phyloP scores from a whole-genome alignment of 2,329 filamentous ascomycete genomes.

The Calonectria multiphialidica region DNA sequence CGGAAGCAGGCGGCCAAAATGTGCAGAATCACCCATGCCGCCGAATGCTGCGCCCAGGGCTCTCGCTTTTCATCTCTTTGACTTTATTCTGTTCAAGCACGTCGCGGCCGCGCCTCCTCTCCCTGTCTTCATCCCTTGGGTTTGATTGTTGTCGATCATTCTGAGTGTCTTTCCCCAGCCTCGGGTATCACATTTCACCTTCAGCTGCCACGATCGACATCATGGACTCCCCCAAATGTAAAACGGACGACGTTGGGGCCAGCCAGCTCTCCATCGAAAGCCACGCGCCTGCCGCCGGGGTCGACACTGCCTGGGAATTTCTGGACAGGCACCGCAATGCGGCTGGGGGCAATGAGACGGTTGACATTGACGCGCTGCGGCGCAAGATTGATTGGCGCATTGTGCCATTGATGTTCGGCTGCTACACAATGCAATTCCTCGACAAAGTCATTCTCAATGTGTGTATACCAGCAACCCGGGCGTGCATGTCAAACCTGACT shows the following conservation, averaged over 20 bases:
- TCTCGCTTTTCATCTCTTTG: not conserved
- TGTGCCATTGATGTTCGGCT: conserved; percentile 71
- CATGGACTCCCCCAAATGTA: conserved; percentile 14
- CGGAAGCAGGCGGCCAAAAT: not conserved
- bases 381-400: conserved; percentile 70
- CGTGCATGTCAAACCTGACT: not conserved
- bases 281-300: conserved; percentile 27
- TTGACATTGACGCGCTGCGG: conserved; percentile 60
- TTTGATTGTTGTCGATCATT: not conserved
- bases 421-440: conserved; percentile 73
- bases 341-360: conserved; percentile 45
- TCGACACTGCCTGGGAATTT: conserved; percentile 61
- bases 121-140: not conserved
- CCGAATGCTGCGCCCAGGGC: not conserved
- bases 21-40: not conserved
- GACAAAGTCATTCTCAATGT: conserved; percentile 75
- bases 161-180: conserved; percentile 2
- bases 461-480: conserved; percentile 39
- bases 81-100: not conserved
- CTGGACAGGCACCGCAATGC: conserved; percentile 56
- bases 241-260: conserved; percentile 18
- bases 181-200: not conserved
- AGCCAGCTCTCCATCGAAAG: conserved; percentile 19
- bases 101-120: not conserved
- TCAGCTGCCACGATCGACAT: not conserved